Conservation (phyloP, 176 grass and related monocot species). For the Carex kokanica region DNA sequence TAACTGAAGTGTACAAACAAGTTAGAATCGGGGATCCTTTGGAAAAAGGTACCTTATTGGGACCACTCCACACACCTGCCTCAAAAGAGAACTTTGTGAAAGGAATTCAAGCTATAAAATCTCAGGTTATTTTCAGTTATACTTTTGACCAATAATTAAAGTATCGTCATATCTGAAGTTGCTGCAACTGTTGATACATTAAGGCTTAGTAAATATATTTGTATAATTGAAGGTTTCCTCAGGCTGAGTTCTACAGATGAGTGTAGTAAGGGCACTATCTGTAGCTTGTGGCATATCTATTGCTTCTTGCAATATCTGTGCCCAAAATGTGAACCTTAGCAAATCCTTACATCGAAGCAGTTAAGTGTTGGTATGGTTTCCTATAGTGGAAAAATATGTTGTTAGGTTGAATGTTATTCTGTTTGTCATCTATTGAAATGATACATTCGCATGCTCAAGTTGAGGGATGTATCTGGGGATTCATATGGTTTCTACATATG, state of each 20-base stretch:
- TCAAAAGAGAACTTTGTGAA: conserved; percentile 81
- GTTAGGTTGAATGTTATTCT: background rate
- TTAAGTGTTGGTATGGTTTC: background rate
- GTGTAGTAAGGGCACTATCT: background rate
- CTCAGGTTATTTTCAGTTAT: conserved; percentile 52
- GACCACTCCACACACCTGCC: conserved; percentile 77
- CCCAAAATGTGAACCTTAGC: background rate
- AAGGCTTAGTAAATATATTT: background rate
- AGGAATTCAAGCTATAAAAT: conserved; percentile 76
- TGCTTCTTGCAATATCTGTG: background rate
- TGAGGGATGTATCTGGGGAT: background rate
- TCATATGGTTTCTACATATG: background rate
- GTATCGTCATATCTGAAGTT: background rate
- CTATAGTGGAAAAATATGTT: background rate
- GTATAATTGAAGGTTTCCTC: conserved; percentile 3
- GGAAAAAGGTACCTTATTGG: conserved; percentile 87
- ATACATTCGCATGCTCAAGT: background rate
- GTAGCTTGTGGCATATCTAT: background rate
- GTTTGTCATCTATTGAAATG: background rate
- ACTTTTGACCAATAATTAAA: background rate
- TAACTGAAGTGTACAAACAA: conserved; percentile 95
- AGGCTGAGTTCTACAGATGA: background rate
- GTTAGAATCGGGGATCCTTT: conserved; percentile 90
- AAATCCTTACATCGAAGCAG: background rate
- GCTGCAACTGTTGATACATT: background rate